phyloP scores from a whole-genome alignment of 495 filamentous ascomycete genomes.

The Amniculicola lignicola region DNA sequence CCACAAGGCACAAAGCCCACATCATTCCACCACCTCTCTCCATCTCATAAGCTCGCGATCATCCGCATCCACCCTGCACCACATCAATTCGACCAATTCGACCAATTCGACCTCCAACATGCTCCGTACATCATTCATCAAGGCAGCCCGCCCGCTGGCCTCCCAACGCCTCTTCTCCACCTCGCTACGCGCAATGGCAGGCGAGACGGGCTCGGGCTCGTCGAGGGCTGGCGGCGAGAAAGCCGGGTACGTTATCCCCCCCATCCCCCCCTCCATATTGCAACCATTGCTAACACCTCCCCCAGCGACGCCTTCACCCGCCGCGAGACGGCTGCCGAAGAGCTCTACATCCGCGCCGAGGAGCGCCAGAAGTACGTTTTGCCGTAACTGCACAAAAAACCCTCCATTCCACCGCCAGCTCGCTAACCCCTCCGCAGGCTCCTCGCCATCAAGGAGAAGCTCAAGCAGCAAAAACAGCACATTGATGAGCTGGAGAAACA shows the following conservation, averaged over 20 bases:
- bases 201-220: slow-evolving; percentile 47
- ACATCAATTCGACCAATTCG: no score
- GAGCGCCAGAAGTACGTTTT: slow-evolving; percentile 76
- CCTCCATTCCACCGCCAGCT: background rate
- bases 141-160: slow-evolving; percentile 23
- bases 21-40: slow-evolving; percentile 6
- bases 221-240: slow-evolving; percentile 46
- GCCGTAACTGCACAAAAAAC: background rate
- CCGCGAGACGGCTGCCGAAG: slow-evolving; percentile 85
- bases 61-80: slow-evolving; percentile 6
- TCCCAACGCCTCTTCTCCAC: slow-evolving; percentile 37
- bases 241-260: slow-evolving; percentile 39
- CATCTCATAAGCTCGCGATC: background rate
- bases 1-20: background rate
- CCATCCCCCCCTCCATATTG: background rate
- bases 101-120: slow-evolving; percentile 14
- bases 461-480: slow-evolving; percentile 73
- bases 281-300: background rate
- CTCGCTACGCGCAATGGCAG: slow-evolving; percentile 42
- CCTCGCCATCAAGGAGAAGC: slow-evolving; percentile 66
- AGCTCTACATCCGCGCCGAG: slow-evolving; percentile 73
- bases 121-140: slow-evolving; percentile 29
- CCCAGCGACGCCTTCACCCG: slow-evolving; percentile 82
- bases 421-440: slow-evolving; percentile 45
- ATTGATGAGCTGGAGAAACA: slow-evolving; percentile 60